These are phyloP conservation scores for carrot (Daucus carota) DNA, from an alignment of 129 eudicot species.

Conservation along the genomic window DH1_v3.0 NC_030386.2:25092501-25093000, in stretches of 20 bases:
- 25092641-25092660: too few species aligned
- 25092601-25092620: conserved; percentile 10
- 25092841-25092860: neutral
- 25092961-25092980: conserved; percentile 55
- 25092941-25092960: conserved; percentile 63
- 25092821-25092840: neutral
- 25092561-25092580: conserved; percentile 80
- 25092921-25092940: conserved; percentile 46
- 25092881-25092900: neutral
- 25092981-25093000: conserved; percentile 61
- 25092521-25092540: too few species aligned
- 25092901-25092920: neutral
- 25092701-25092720: too few species aligned
- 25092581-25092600: conserved; percentile 90
- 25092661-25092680: too few species aligned
- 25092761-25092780: too few species aligned
- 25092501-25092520: too few species aligned
- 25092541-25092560: conserved; percentile 89
- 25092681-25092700: too few species aligned
- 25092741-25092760: too few species aligned
- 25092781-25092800: too few species aligned
- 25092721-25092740: too few species aligned
- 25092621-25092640: too few species aligned
- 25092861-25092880: neutral
- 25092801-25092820: neutral